phyloP scores from a whole-genome alignment of 352 stramenopile species.

The Albugo candida region DNA sequence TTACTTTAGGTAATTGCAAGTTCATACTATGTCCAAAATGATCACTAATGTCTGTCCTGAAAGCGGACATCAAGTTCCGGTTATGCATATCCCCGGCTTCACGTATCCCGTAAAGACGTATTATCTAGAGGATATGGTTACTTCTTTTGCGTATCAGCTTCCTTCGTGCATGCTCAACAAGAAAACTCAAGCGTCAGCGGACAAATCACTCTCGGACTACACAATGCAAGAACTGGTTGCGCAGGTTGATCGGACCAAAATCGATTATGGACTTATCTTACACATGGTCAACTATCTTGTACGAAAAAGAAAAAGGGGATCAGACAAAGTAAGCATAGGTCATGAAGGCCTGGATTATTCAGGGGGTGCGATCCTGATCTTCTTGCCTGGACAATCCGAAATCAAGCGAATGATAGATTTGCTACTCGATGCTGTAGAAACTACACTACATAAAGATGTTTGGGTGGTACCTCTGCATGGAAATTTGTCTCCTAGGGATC shows the following conservation, averaged over 20 bases:
- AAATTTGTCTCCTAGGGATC: constrained; percentile 45
- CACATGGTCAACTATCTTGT: constrained; percentile 69
- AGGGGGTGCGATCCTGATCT: constrained; percentile 58
- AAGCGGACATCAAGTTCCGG: constrained; percentile 17
- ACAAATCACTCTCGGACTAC: constrained; percentile 16
- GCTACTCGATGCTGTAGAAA: neutral
- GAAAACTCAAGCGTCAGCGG: constrained; percentile 7
- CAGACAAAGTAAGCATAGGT: constrained; percentile 5
- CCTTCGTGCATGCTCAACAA: constrained; percentile 25
- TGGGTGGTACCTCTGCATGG: constrained; percentile 59
- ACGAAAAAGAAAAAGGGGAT: constrained; percentile 14
- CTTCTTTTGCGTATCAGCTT: constrained; percentile 36
- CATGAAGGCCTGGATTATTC: neutral
- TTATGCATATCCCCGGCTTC: constrained; percentile 72
- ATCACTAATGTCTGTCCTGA: neutral
- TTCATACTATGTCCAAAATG: neutral
- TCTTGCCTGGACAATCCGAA: constrained; percentile 59
- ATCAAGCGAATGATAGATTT: constrained; percentile 69
- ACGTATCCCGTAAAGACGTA: constrained; percentile 61
- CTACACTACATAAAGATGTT: constrained; percentile 18
- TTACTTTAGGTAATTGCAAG: constrained; percentile 51
- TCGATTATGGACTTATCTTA: constrained; percentile 89
- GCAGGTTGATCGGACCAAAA: constrained; percentile 76
- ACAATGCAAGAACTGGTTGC: constrained; percentile 28
- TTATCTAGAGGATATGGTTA: constrained; percentile 62